A percentile compares a stretch with the other conserved stretches of the same genome.
Conservation (phyloP, 1,284 basidiomycete species). For the Austroboletus niveus region DNA sequence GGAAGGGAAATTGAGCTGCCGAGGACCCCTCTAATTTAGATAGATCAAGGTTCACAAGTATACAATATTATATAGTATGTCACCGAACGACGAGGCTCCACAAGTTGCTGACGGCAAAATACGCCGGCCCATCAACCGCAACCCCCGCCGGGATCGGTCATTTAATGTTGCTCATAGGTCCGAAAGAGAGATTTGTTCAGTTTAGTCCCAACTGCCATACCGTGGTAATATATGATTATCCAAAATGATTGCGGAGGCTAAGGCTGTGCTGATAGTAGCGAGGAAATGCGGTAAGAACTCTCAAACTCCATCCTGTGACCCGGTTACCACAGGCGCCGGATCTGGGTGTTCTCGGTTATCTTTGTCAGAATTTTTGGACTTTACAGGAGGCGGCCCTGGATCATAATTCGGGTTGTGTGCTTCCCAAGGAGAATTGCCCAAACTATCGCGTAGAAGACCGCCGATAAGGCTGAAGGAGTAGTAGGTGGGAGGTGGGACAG, state of each 20-base stretch:
- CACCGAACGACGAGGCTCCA: neutral
- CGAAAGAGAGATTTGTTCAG: neutral
- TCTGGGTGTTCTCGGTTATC: neutral
- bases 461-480: constrained; percentile 56
- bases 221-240: neutral
- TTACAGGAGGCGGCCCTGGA: constrained; percentile 57
- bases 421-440: constrained; percentile 41
- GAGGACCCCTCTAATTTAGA: neutral
- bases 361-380: constrained; percentile 25
- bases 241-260: neutral
- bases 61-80: no score
- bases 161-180: neutral
- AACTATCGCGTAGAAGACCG: constrained; percentile 44
- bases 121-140: neutral
- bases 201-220: neutral
- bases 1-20: neutral
- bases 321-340: neutral
- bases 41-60: neutral
- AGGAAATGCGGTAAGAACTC: neutral
- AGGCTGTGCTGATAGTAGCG: neutral
- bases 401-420: constrained; percentile 65
- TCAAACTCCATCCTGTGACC: constrained; percentile 1
- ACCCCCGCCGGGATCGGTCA: constrained; percentile 1
- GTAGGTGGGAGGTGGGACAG: constrained; percentile 42
- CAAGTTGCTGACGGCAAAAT: neutral